Evolutionary conservation across 257 asterid genomes (phyloP), one percentile per base, ranked within the genome.

Genomic region (Rehmannia glutinosa): DNA sequence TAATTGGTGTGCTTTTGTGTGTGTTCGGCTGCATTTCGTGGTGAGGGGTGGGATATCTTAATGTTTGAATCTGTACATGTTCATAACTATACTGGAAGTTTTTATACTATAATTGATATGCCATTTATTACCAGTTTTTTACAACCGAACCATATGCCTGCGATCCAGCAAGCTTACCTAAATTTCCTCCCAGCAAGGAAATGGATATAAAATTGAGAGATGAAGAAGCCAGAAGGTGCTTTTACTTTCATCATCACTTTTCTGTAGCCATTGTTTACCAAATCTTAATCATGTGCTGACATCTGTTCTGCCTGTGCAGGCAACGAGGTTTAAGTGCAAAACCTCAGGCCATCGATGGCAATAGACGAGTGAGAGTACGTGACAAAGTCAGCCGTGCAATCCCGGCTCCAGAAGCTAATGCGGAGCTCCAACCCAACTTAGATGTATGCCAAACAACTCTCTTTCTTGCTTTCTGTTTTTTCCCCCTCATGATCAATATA

Each of bases 371-470:
- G 35, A 83, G 96, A 79, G 64, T 52, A 47, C 94, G 90, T 27
- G 91, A 87, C 67, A 87, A 81, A 67, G 71, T 51, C 76, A 77
- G 78, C 76, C 89, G 87, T 66, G 96, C 97, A 52, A 75, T 87
- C 57, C 95, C 98, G 17, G 96, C 89, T 71, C 96, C 99, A 32
- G 96, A 85, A 79, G 99, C 97, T 54, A 90, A 93, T 77, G 97
- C 97, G 38, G 99, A 93, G 83, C 92, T 86, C 60, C 97, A 86
- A 75, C 69, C 82, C 38, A 90, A 88, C 74, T 80, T 93, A 68
- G 95, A 93, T 73, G 99, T 93, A 86, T 49, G 92, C 55, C 46
- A 1, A 9, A 28, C 49, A 24, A 15, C 41, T 53, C 19, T n/a
- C 21, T 21, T 8, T 33, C 45, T 64, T 27, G 17, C 36, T 16